Evolutionary conservation across 1,284 basidiomycete species (phyloP), one percentile per base, ranked within the genome.

Genomic region (Caloboletus firmus): DNA sequence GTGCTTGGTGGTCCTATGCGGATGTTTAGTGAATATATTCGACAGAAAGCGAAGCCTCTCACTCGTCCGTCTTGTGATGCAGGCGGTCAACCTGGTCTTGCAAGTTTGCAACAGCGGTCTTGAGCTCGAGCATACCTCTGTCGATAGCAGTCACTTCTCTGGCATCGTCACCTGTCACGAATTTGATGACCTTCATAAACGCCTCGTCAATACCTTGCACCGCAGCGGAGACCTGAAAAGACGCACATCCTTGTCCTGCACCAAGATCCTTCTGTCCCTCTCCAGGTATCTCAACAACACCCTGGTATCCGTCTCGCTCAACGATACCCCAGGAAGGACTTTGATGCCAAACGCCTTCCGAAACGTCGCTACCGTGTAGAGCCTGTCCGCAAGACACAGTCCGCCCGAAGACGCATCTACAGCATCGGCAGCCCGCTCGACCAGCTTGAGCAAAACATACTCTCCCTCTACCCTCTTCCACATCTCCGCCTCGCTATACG

Each of bases 231-330:
- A 44, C 26, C 11, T 12, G 22, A 56, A 45, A 37, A 46, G 40
- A 45, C 83, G 60, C 58, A 92, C 91, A 51, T 85, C 83, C 55
- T 82, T 78, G 49, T 89, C 81, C 11, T 82, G 72, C 0, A 89
- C 75, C 5, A 95, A 59, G 0, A 80, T 76, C 6, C 74, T 75
- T 61, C 78, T 80, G 66, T 98, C 95, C 45, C 95, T 79, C 62
- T 87, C 81, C 36, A 98, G 73, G 69, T 86, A 93, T 69, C 78
- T 88, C 28, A 96, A 54, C 31, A 97, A 66, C 2, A 95, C 80
- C 51, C 79, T 81, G 12, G 82, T 68, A 67, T 98, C 93, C 18
- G 67, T 63, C 52, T 85, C 81, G 15, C 87, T 80, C 34, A 81
- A 51, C 0, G 66, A 71, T 15, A 71, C 74, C n/a, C 68, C 71